These are phyloP conservation scores for Picea glauca DNA, from an alignment of 75 land plant genomes.

Conservation along the genomic window DNA sequence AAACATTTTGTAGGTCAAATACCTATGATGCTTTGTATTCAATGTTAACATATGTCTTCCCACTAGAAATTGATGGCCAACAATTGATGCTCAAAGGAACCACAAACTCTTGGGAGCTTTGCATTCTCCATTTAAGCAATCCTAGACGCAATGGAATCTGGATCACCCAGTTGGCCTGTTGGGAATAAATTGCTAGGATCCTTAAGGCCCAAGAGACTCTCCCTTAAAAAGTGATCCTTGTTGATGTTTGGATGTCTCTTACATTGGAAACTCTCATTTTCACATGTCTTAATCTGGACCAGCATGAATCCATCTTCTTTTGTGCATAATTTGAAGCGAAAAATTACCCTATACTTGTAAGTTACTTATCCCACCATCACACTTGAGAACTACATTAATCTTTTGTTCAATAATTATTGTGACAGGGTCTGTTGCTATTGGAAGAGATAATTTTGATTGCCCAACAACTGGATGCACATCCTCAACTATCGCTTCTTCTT, in stretches of 20 bases:
- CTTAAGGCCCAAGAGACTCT: conserved; percentile 30
- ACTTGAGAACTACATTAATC: conserved; percentile 63
- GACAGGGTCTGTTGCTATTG: no score
- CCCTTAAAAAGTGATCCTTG: conserved; percentile 65
- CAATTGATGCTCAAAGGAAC: conserved; percentile 44
- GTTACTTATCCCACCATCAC: conserved; percentile 87
- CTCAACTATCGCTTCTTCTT: no score
- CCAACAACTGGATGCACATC: no score
- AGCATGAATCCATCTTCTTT: conserved; percentile 76
- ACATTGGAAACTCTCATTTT: conserved; percentile 59
- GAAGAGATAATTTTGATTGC: no score
- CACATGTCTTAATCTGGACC: conserved; percentile 85
- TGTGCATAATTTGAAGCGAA: conserved; percentile 73
- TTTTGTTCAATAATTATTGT: conserved; percentile 67
- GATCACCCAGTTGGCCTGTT: conserved; percentile 16
- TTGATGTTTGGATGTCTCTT: conserved; percentile 95
- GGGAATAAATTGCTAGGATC: conserved; percentile 31
- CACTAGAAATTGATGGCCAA: conserved; percentile 42
- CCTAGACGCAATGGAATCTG: background rate
- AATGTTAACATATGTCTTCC: conserved; percentile 39
- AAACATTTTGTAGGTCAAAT: conserved; percentile 39
- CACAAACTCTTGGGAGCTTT: conserved; percentile 32
- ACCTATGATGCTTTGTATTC: conserved; percentile 35
- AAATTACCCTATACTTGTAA: conserved; percentile 89
- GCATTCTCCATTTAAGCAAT: conserved; percentile 37